Base-by-base conservation (phyloP, 2,329 filamentous ascomycete genomes). In the Fusarium buxicola region DNA sequence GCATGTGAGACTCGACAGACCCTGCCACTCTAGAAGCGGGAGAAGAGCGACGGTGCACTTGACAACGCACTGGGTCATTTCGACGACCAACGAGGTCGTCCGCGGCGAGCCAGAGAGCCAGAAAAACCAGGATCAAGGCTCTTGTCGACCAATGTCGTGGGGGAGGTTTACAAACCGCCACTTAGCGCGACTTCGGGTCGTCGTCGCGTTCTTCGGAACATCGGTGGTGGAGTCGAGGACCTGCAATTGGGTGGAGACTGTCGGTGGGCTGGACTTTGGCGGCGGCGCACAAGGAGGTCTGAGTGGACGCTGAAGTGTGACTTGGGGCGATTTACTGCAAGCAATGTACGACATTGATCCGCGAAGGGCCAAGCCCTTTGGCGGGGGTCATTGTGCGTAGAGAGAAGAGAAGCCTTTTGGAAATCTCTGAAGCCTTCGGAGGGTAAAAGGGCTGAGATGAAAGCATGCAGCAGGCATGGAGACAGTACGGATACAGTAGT, bases 101-200 rank as follows among this genome's bases (percentile, higher is more conserved):
- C 49, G 55, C 39, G 43, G 31, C 55, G 34, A 51, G 31, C 34
- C 46, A 52, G 46, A 48, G 24, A 45, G 15, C n/a, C 36, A 31
- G 30, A 13, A 13, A 46, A 24, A 25, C 53, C 47, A 41, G 58
- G 60, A 61, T 58, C 24, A 63, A 50, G 47, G 54, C 16, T 47
- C 21, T 43, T 21, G n/a, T 35, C 47, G 39, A 56, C 68, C 63
- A 70, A 68, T 67, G 57, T 43, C 41, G 46, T 56, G 53, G 58
- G 43, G 38, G 44, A 15, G 40, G 50, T 46, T 44, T 55, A 30
- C 24, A 28, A 45, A n/a, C 55, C 38, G 44, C 61, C 54, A 31
- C 44, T 49, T 71, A 69, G 68, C 64, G 68, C 8, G 40, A 24
- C 58, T 68, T 70, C 69, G 69, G 69, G 63, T 70, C 69, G 69